A percentile compares a stretch with the other conserved stretches of the same genome.
Evolutionary conservation across 2,329 filamentous ascomycete genomes (phyloP).

Genomic region (Coniochaeta prunicola): DNA sequence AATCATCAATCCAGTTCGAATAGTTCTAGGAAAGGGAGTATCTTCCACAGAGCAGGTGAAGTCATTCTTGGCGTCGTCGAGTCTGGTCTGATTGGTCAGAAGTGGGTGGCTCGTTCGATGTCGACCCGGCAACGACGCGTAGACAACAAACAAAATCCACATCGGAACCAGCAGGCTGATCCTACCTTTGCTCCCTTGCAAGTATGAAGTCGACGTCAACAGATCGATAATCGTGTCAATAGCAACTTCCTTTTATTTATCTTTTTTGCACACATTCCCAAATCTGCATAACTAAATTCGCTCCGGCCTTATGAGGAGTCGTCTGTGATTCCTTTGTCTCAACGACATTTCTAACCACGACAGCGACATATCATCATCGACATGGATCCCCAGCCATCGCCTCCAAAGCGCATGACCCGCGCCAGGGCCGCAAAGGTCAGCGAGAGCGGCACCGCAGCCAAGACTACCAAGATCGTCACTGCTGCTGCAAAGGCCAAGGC

Average conservation of each 20-base stretch:
- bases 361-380: conserved; percentile 9
- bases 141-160: neutral
- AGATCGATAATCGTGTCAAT: neutral
- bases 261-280: too few relatives aligned
- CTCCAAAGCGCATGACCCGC: conserved; percentile 53
- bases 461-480: conserved; percentile 39
- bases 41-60: too few relatives aligned
- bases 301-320: neutral
- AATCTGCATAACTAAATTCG: neutral
- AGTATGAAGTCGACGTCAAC: neutral
- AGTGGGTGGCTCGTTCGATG: too few relatives aligned
- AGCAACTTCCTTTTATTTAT: conserved; percentile 1
- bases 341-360: neutral
- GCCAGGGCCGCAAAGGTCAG: conserved; percentile 32
- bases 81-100: too few relatives aligned
- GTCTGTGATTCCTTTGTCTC: neutral
- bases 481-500: conserved; percentile 41
- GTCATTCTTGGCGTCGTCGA: too few relatives aligned
- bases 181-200: too few relatives aligned
- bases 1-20: too few relatives aligned
- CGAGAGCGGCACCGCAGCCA: conserved; percentile 17
- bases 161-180: neutral
- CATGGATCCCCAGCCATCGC: conserved; percentile 44
- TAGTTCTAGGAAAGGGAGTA: too few relatives aligned
- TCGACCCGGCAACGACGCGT: neutral